A percentile compares a stretch with the other conserved stretches of the same genome.
phyloP scores from a whole-genome alignment of 2,329 filamentous ascomycete genomes.

The Lizonia empirigonia region DNA sequence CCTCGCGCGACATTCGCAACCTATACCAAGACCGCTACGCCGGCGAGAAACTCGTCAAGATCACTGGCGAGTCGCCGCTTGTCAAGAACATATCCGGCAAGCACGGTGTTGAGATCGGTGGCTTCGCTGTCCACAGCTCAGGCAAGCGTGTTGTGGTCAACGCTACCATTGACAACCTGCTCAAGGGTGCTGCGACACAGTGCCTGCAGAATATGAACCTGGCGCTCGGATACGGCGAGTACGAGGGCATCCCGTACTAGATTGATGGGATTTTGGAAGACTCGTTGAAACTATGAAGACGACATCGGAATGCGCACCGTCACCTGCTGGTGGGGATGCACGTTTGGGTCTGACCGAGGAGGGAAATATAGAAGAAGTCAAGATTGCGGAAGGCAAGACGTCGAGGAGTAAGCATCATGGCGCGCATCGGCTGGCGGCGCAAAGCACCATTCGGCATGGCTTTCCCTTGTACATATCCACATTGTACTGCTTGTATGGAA shows the following conservation, averaged over 20 bases:
- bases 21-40: conserved; percentile 96
- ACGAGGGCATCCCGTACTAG: conserved; percentile 76
- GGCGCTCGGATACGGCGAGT: conserved; percentile 85
- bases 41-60: conserved; percentile 92
- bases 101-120: conserved; percentile 92
- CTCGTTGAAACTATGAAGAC: background rate
- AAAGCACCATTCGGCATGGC: conserved; percentile 13
- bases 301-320: conserved; percentile 8
- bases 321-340: background rate
- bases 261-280: background rate
- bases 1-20: conserved; percentile 87
- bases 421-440: conserved; percentile 5
- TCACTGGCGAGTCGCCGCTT: conserved; percentile 82
- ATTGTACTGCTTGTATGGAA: conserved; percentile 16
- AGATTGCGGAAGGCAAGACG: conserved; percentile 3
- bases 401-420: background rate
- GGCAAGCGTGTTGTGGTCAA: conserved; percentile 95
- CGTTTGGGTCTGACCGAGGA: conserved; percentile 13
- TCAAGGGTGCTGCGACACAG: conserved; percentile 92
- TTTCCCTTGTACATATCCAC: conserved; percentile 17
- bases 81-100: conserved; percentile 84
- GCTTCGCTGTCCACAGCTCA: conserved; percentile 87
- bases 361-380: conserved; percentile 2
- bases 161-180: conserved; percentile 89
- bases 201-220: conserved; percentile 96